Evolutionary conservation across 164 flowering plant genomes (phyloP), one percentile per base, ranked within the genome.

Genomic region (Liquidambar formosana): DNA sequence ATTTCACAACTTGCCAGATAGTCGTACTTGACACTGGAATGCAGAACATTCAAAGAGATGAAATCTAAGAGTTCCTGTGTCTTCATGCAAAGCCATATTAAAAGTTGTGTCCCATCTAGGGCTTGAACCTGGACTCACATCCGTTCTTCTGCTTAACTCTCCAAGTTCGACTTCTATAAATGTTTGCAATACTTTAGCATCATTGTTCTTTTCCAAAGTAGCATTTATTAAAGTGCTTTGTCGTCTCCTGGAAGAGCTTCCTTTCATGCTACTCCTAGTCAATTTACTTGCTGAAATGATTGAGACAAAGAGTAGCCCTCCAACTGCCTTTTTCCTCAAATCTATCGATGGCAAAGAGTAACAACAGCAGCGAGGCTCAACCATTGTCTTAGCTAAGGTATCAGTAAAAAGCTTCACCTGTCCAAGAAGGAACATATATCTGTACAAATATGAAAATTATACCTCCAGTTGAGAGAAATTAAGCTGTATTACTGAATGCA

Each of bases 321-420:
- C 97, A 49, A 89, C 89, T 46, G 87, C 93, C 68, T 79, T 85
- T 79, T 88, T 94, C 66, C 73, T 77, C 25, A 90, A 71, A 59
- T 90, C 84, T 46, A 82, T 81, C 16, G 89, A 75, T 59, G 99
- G 90, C 76, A 94, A 77, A 75, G 91, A 71, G 70, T 46, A 78
- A 78, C 97, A 92, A 52, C 87, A 86, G 16, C 99, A 91, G 22
- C 91, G 92, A 63, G 99, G 99, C 72, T 92, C 99, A 72, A 94
- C 99, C 97, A 90, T 90, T 57, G 93, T 91, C 82, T 87, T 94
- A 8, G 73, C 88, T 67, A 94, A 74, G 63, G 93, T 85, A 23
- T 94, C 97, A 52, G 85, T 88, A 12, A 84, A 76, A 71, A 94
- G 28, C 73, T 90, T 94, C 44, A 81, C 96, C 98, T 94, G 88